Evolutionary conservation across 2,329 filamentous ascomycete genomes (phyloP), one percentile per base, ranked within the genome.

Genomic region (Fusarium sp.): DNA sequence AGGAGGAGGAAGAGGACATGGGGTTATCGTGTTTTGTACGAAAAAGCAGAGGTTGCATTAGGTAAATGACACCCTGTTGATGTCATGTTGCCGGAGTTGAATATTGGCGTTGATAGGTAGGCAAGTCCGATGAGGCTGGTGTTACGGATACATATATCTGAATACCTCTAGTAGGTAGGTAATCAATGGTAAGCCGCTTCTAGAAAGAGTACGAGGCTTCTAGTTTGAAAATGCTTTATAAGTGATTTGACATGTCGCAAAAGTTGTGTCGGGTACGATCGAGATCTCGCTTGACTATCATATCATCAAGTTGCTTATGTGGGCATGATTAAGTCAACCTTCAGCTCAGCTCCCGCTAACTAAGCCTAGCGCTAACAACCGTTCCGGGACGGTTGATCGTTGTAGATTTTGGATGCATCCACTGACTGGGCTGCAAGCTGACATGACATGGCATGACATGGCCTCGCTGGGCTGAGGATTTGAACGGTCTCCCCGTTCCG

Each of bases 381-480:
- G 24, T 52, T 25, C 49, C 32, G 41, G n/a, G 41, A 16, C 25
- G 29, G 42, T 24, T 12, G 34, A 34, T 48, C 53, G 29, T 9
- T n/a, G 53, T 20, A 51, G 40, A 46, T 54, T 46, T 55, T 46
- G 47, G 54, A 60, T 69, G 65, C 60, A 69, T 66, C 49, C 49
- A 52, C 49, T 52, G 49, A 52, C 49, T 52, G 49, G 34, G 34
- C 34, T 37, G 34, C 34, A 37, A 37, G 34, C 34, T 37, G 34
- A 37, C 34, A 37, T 37, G 34, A 37, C 34, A 37, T 34, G 20
- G 32, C 18, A 20, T 54, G 53, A 24, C 59, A 64, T 69, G 66
- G 66, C 66, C 66, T 69, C 66, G 53, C 66, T 69, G 61, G 66
- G 66, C 66, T 69, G 66, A 69, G 42, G 37, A 20, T 32, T 37